These are phyloP conservation scores for Echium plantagineum DNA, from an alignment of 257 asterid genomes.

Conservation along the genomic window DNA sequence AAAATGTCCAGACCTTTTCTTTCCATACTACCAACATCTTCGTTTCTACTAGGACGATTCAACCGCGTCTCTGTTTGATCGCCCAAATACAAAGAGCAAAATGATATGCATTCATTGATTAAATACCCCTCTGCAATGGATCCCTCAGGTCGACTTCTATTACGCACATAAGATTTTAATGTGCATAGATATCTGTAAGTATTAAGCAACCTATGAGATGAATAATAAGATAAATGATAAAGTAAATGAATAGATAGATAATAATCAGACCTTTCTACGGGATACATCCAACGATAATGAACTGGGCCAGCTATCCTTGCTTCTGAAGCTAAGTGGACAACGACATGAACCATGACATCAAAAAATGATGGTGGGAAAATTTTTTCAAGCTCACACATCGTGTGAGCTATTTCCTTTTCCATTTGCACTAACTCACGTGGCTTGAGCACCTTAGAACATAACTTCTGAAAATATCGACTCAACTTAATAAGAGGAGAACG, in stretches of 20 bases:
- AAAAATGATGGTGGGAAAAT: not conserved
- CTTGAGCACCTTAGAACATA: not conserved
- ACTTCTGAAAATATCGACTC: not conserved
- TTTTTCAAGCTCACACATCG: not conserved
- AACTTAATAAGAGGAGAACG: not conserved
- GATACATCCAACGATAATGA: not conserved
- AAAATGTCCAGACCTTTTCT: not conserved
- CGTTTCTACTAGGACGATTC: constrained; percentile 1
- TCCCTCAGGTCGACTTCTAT: constrained; percentile 4
- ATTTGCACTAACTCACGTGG: not conserved
- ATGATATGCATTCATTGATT: constrained; percentile 10
- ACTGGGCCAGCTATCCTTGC: not conserved
- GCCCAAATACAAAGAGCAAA: constrained; percentile 11
- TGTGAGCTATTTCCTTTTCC: not conserved
- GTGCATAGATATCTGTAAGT: constrained; percentile 1
- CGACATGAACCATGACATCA: not conserved
- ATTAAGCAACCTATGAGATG: not conserved
- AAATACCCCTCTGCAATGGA: constrained; percentile 8
- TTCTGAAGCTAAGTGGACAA: not conserved
- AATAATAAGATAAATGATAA: not conserved
- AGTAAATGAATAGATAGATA: too few relatives aligned
- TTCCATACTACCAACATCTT: not conserved
- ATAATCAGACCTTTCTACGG: not conserved
- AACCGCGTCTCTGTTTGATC: constrained; percentile 8
- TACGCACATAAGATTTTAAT: constrained; percentile 1